Evolutionary conservation across 345 rosid genomes (phyloP).

Genomic region (Acer negundo): DNA sequence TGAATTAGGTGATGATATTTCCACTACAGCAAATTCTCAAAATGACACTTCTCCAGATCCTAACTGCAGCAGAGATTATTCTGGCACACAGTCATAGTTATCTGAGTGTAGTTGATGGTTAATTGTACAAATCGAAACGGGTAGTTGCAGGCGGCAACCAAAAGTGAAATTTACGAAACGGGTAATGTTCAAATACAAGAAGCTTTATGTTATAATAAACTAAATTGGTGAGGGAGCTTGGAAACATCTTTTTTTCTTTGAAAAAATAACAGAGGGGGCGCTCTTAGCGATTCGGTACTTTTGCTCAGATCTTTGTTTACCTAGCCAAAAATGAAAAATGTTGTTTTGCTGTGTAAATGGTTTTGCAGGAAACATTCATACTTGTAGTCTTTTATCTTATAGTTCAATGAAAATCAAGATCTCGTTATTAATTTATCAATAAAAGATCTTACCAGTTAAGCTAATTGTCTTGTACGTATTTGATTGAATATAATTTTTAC

Average conservation of each 20-base stretch:
- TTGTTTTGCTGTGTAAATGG: background rate
- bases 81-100: conserved; percentile 13
- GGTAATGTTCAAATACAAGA: background rate
- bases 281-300: no score
- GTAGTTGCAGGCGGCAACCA: background rate
- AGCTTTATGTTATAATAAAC: background rate
- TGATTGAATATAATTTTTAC: no score
- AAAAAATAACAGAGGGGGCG: background rate
- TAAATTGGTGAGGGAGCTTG: background rate
- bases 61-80: background rate
- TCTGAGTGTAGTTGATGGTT: conserved; percentile 17
- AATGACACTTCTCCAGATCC: conserved; percentile 13
- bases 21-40: background rate
- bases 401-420: background rate
- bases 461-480: background rate
- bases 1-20: conserved; percentile 49
- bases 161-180: background rate
- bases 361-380: background rate
- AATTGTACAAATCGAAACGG: background rate
- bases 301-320: background rate
- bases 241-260: background rate
- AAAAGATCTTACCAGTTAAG: background rate
- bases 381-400: background rate
- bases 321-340: background rate
- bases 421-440: no score